A percentile compares a stretch with the other conserved stretches of the same genome.
Evolutionary conservation across 1,284 basidiomycete species (phyloP).

Genomic region (Irpex rosettiformis): DNA sequence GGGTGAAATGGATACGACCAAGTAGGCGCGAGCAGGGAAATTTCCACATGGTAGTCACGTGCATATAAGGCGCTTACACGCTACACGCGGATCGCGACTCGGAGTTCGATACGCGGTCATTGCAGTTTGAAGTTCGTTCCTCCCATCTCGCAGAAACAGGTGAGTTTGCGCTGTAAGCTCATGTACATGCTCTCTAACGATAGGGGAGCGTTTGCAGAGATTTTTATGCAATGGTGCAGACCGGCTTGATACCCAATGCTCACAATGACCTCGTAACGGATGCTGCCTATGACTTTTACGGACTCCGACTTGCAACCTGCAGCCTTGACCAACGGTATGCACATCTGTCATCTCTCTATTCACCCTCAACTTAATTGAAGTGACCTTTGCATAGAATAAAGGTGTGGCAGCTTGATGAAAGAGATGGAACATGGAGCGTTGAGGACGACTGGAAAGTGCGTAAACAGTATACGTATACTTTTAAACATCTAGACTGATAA

Average conservation of each 20-base stretch:
- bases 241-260: conserved; percentile 66
- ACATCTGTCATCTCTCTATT: conserved; percentile 11
- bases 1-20: no score
- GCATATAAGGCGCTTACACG: background rate
- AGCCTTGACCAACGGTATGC: conserved; percentile 73
- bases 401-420: conserved; percentile 74
- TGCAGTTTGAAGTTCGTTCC: no score
- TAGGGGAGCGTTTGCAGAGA: no score
- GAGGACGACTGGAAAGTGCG: conserved; percentile 88
- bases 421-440: conserved; percentile 65
- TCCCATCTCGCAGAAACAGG: no score
- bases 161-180: no score
- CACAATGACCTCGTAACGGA: conserved; percentile 82
- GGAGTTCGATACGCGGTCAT: background rate
- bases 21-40: background rate
- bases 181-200: background rate
- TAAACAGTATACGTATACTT: conserved; percentile 1
- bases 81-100: background rate
- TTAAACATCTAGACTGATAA: background rate
- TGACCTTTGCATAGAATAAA: conserved; percentile 57
- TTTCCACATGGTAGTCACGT: background rate
- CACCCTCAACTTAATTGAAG: background rate
- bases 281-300: conserved; percentile 87
- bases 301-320: conserved; percentile 72
- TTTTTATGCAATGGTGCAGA: conserved; percentile 85